Base-by-base conservation (phyloP, 2,329 filamentous ascomycete genomes). In the Rhytidhysteron rufulum region DNA sequence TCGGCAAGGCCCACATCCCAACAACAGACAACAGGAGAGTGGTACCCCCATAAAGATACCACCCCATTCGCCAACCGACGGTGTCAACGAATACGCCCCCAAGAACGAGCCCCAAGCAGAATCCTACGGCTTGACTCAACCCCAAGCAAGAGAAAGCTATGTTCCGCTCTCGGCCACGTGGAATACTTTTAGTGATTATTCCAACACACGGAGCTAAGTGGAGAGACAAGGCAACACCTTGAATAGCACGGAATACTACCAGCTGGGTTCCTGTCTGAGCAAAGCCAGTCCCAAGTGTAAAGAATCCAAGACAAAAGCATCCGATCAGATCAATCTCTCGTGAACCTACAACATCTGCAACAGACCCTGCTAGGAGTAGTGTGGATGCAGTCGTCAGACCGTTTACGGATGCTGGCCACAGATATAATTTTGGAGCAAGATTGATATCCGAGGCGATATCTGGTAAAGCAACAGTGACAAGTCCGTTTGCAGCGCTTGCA, bases 311-410 rank as follows among this genome's bases (percentile, higher is more conserved):
- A 2, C 73, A 50, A 4, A 71, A 53, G 29, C 52, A 70, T 31
- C 71, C 74, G 0, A 64, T 40, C 2, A 75, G 55, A 32, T 75
- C 68, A 24, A 74, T 64, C 27, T 60, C 39, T 36, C 69, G 55
- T 31, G 65, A 65, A 1, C 75, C 75, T 2, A 77, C 58, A 0
- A 75, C 66, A 49, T 79, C 75, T 2, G 73, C 69, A 6, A 78
- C 57, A 7, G 74, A 69, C 3, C 75, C 75, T 4, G 66, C 67
- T 1, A 78, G 58, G 1, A 78, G 60, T 0, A 78, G 66, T 5
- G 67, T 66, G n/a, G 70, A 71, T 11, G 71, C 73, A 25, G 67
- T 67, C 1, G 71, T 72, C 5, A 78, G 48, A 3, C 54, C 50
- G 17, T 57, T 63, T 22, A 65, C 55, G 1, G 61, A 64, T 0